phyloP scores from a whole-genome alignment of 805 yeast genomes.

The Brettanomyces sp. region DNA sequence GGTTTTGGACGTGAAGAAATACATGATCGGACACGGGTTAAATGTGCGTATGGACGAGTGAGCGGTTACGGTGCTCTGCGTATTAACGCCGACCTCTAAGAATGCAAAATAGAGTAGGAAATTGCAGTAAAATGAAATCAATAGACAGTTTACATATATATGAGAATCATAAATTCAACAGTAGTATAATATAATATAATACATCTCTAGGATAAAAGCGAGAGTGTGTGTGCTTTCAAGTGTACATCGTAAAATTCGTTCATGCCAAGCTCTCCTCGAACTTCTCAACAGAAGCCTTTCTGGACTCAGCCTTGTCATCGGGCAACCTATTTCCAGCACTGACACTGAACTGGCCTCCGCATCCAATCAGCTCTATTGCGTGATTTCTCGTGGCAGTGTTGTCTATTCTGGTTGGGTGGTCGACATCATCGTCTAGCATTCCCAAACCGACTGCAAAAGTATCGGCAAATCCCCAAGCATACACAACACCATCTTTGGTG shows the following conservation, averaged over 20 bases:
- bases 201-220: no score
- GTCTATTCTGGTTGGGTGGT: constrained; percentile 76
- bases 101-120: no score
- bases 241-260: constrained; percentile 3
- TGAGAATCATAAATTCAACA: not conserved
- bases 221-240: not conserved
- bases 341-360: constrained; percentile 94
- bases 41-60: constrained; percentile 60
- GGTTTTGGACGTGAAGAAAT: constrained; percentile 73
- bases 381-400: constrained; percentile 89
- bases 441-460: constrained; percentile 96
- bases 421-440: constrained; percentile 73
- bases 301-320: constrained; percentile 41
- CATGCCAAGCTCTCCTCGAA: constrained; percentile 25
- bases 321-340: constrained; percentile 67
- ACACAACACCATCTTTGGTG: constrained; percentile 73
- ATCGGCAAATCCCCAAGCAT: constrained; percentile 95
- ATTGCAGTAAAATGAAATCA: no score
- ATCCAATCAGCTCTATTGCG: constrained; percentile 65
- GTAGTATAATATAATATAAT: not conserved
- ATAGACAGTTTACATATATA: no score
- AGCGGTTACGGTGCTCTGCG: no score
- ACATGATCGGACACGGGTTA: constrained; percentile 49
- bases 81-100: no score
- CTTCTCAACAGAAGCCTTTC: constrained; percentile 43